Evolutionary conservation across 2,329 filamentous ascomycete species (phyloP), one percentile per base, ranked within the genome.

Genomic region (Fusarium coffeatum): DNA sequence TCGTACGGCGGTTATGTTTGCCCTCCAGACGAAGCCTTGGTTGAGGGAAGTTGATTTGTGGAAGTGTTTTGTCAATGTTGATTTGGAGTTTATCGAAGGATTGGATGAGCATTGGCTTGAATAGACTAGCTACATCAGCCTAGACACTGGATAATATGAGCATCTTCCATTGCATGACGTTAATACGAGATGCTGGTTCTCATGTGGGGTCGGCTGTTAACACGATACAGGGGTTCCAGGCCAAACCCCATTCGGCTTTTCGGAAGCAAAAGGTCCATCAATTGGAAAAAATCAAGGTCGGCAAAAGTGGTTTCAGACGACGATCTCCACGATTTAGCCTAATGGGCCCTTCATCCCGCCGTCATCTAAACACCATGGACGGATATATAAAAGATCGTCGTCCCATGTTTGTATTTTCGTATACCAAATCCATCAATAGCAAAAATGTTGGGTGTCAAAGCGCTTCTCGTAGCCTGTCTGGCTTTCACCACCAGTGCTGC

Each of bases 61-160:
- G 68, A 76, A 77, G 73, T 77, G 74, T 32, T 78, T 77, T 27
- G 55, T 77, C 1, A 75, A 78, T 43, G 74, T 77, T 10, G 71
- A 71, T 9, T 23, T 75, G 32, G 68, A 59, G 2, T 63, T 77
- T 40, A 9, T 78, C 8, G 37, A 61, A 12, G 49, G 50, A 0
- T 50, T 76, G 30, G 72, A 76, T 22, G 16, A 55, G 2, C 64
- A 53, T 16, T 78, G 72, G 68, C 12, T 75, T n/a, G 71, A 77
- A 1, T 60, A 60, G 37, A 10, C 22, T 37, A 11, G 34, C 34
- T 37, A n/a, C 11, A n/a, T 37, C 10, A 18, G 34, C 18, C 34
- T n/a, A 4, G 34, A 37, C 3, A n/a, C 9, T 37, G 34, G 34
- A 37, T 37, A 37, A 37, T 37, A 37, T 37, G 18, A 37, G 18